These are phyloP conservation scores for Trichoderma gamsii DNA, from an alignment of 495 filamentous ascomycete species.

Conservation along the genomic window DNA sequence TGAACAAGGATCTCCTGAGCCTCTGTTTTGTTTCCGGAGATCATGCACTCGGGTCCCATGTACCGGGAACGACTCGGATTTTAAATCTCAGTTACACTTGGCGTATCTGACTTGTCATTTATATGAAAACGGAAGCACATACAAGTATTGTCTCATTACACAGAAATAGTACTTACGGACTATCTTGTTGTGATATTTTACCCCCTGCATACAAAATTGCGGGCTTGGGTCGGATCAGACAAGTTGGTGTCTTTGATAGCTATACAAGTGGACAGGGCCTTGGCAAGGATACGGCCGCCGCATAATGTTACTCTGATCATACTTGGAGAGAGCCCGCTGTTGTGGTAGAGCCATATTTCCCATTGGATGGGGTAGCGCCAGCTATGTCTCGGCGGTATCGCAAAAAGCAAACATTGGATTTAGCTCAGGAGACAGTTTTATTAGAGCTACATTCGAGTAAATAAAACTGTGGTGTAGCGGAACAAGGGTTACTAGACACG, in stretches of 20 bases:
- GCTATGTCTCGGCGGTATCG: neutral
- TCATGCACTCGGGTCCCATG: conserved; percentile 19
- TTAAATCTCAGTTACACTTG: conserved; percentile 12
- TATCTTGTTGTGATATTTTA: too few relatives aligned
- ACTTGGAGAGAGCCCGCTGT: conserved; percentile 37
- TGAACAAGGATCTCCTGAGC: conserved; percentile 21
- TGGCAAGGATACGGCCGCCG: conserved; percentile 34
- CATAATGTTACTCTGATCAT: conserved; percentile 41
- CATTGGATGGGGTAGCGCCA: conserved; percentile 21
- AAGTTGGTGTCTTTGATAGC: too few relatives aligned
- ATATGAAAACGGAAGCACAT: neutral
- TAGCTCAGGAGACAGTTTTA: too few relatives aligned
- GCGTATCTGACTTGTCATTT: conserved; percentile 4
- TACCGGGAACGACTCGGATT: conserved; percentile 6
- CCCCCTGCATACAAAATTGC: too few relatives aligned
- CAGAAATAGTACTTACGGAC: too few relatives aligned
- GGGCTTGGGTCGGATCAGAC: too few relatives aligned
- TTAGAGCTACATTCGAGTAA: neutral
- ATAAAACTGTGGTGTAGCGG: neutral
- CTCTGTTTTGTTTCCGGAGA: conserved; percentile 22
- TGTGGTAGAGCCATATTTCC: conserved; percentile 25
- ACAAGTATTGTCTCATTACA: conserved; percentile 14
- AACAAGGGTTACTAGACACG: neutral
- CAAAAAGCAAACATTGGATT: neutral
- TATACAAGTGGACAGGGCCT: conserved; percentile 23